These are phyloP conservation scores for Volvox carteri DNA, from an alignment of 163 green algal genomes.

Conservation along the genomic window DNA sequence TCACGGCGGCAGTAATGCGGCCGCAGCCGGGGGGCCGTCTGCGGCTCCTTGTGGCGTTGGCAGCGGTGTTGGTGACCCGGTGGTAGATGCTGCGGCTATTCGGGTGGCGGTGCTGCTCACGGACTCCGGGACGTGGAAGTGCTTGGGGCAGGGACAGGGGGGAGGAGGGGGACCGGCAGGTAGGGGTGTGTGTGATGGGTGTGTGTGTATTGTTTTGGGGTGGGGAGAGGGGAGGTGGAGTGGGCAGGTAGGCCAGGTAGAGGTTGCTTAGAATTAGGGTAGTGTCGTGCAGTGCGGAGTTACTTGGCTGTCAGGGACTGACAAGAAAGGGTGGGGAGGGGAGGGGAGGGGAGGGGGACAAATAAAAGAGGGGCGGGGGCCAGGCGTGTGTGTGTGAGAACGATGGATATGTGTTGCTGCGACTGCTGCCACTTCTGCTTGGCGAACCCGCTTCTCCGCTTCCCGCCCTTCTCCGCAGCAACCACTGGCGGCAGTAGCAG, in stretches of 20 bases:
- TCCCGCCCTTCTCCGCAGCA: neutral
- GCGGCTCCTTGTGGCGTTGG: neutral
- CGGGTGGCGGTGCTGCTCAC: conserved; percentile 62
- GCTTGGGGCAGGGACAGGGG: neutral
- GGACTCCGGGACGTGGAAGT: conserved; percentile 23
- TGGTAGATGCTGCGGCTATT: conserved; percentile 64
- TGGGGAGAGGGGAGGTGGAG: too few species aligned
- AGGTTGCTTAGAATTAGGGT: too few species aligned
- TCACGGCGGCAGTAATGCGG: neutral
- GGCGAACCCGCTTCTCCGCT: neutral
- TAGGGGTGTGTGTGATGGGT: neutral
- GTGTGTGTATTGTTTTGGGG: neutral
- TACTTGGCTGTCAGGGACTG: too few species aligned
- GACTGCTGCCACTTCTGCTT: too few species aligned
- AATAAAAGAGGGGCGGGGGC: too few species aligned
- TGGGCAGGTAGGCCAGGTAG: too few species aligned
- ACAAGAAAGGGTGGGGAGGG: neutral
- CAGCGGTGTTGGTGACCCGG: conserved; percentile 31
- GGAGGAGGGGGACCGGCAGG: neutral
- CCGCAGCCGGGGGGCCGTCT: neutral
- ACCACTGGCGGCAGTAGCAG: neutral
- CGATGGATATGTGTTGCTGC: too few species aligned
- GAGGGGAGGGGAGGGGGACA: neutral
- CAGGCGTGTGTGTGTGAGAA: too few species aligned
- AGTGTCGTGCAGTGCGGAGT: too few species aligned